Base-by-base conservation (phyloP, 805 yeast genomes). In the Ogataea kodamae region DNA sequence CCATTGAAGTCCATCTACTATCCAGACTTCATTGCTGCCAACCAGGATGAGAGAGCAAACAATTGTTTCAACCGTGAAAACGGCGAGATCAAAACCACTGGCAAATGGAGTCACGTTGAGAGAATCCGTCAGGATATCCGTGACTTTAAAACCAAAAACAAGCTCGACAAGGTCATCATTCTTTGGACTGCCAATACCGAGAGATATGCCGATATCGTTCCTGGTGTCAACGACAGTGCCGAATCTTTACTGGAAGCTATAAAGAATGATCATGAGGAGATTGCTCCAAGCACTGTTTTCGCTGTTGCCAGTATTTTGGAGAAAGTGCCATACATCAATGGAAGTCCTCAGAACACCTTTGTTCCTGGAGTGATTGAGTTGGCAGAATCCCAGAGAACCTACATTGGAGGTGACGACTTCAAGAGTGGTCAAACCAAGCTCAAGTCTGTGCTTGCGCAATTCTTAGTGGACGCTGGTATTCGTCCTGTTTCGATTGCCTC, bases 111-210 rank as follows among this genome's bases (percentile, higher is more conserved):
- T 14, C 96, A 89, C 57, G 94, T 89, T 43, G 88, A 84, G 68
- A 76, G 68, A 45, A 79, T 89, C 62, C 83, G 97, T 65, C 66
- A 70, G 36, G 96, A 89, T 61, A 89, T 89, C 52, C 68, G 72
- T 49, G 76, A 76, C 39, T 89, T 89, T 71, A 89, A 88, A 65
- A 55, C 57, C 23, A 61, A 67, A 42, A 85, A 90, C 57, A 59
- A 64, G 22, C 76, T 89, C 53, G 97, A 89, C 62, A 83, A 81
- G 59, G 94, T 90, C 36, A 77, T 89, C 55, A 84, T 90, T 28
- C 70, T 89, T 55, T 89, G 97, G 97, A 88, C 96, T 27, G 97
- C 97, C 37, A 90, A 89, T 67, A 89, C 97, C 36, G 97, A 89
- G 68, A 79, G 97, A 59, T 88, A 82, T 59, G 76, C 94, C 26